Evolutionary conservation across 2,329 filamentous ascomycete genomes (phyloP).

Genomic region (Monosporascus sp.): DNA sequence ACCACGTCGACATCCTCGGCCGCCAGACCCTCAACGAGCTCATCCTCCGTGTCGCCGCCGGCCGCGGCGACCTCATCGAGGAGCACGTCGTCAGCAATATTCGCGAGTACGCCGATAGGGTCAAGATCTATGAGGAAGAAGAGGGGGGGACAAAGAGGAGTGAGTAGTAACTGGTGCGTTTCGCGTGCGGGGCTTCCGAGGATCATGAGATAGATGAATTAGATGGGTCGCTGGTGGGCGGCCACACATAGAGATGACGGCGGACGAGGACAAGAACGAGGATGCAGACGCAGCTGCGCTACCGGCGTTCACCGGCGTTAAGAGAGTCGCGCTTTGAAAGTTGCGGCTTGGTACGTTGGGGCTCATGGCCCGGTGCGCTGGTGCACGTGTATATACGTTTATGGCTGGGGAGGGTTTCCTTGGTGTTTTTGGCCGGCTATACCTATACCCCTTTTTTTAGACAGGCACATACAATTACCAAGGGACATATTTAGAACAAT

Average conservation of each 20-base stretch:
- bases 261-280: not conserved
- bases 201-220: no score
- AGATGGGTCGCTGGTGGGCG: no score
- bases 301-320: not conserved
- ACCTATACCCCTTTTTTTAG: no score
- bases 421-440: no score
- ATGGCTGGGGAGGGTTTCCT: no score
- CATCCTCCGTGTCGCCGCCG: slow-evolving; percentile 79
- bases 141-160: slow-evolving; percentile 7
- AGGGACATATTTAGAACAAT: no score
- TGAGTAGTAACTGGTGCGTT: slow-evolving; percentile 1
- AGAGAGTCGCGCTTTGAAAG: no score
- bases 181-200: no score
- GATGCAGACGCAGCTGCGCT: not conserved
- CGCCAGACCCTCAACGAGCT: slow-evolving; percentile 86
- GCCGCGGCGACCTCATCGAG: slow-evolving; percentile 73
- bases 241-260: not conserved
- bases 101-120: slow-evolving; percentile 71
- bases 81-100: slow-evolving; percentile 80
- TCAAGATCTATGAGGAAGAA: slow-evolving; percentile 72
- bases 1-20: slow-evolving; percentile 95
- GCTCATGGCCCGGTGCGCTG: no score
- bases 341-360: no score
- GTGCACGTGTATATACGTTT: no score
- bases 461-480: no score